Base-by-base conservation (phyloP, 1,139 yeast species). In the Scheffersomyces quercinus region DNA sequence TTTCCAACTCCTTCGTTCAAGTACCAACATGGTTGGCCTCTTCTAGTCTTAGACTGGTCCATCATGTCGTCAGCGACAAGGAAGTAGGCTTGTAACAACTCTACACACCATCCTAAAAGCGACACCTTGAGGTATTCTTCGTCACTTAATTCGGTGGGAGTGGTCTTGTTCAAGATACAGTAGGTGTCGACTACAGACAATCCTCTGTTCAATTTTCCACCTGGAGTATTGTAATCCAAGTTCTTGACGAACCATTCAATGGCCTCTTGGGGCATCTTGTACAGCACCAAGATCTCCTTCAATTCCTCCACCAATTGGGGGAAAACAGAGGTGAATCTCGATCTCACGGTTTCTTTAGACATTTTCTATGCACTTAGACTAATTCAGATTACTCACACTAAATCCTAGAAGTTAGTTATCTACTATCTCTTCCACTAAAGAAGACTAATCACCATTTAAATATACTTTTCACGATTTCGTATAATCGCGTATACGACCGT, bases 11-110 rank as follows among this genome's bases (percentile, higher is more conserved):
- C 83, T 49, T 83, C 85, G 42, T 73, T 79, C 60, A 74, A 84
- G 73, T 91, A 95, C 99, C 99, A 95, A 72, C 99, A 95, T 55
- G 97, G 93, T 68, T 93, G 98, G 44, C 97, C 98, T 65, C 99
- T 85, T 77, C 99, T 88, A 38, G 99, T 95, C 67, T 89, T 87
- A 32, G 97, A 88, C 55, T 83, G 83, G 68, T 95, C 99, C 99
- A 95, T 95, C 81, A 95, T 95, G 67, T 95, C 99, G 66, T 95
- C 99, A 31, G 98, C 96, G 42, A 95, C 98, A 57, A 95, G 78
- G 75, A 95, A 95, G 67, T 89, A 93, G 2, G 97, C 99, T 70
- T 95, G 99, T 57, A 93, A 77, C 56, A 93, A 77, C 70, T 95
- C 99, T 56, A 95, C 83, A 55, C 91, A 79, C 99, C 99, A 95